A percentile compares a stretch with the other conserved stretches of the same genome.
Evolutionary conservation across 495 filamentous ascomycete genomes (phyloP).

Genomic region (Pyrenula aspistea): DNA sequence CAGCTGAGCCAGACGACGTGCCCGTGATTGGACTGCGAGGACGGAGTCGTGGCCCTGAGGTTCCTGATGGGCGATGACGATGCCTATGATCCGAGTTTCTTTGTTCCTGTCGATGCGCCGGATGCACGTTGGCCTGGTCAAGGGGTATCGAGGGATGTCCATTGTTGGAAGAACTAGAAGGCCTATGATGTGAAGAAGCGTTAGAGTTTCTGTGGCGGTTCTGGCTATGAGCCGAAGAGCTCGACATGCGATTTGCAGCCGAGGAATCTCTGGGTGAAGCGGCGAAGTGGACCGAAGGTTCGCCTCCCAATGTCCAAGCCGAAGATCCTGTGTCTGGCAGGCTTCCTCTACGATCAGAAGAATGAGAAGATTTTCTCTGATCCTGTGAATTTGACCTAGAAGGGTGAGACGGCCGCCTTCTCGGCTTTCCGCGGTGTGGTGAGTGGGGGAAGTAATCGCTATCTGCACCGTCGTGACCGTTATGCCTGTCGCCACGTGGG

Average conservation of each 20-base stretch:
- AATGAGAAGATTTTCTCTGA: not conserved
- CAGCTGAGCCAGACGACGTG: not conserved
- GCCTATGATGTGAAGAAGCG: not conserved
- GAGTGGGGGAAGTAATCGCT: not conserved
- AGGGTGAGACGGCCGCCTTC: not conserved
- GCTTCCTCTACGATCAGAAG: not conserved
- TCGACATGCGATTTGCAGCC: not conserved
- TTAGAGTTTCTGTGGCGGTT: not conserved
- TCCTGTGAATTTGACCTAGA: not conserved
- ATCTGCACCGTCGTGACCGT: not conserved
- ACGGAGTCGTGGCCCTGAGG: not conserved
- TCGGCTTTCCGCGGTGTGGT: not conserved
- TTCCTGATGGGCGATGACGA: not conserved
- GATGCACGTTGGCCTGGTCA: not conserved
- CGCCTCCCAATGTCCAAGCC: not conserved
- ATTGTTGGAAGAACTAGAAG: not conserved
- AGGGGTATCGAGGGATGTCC: not conserved
- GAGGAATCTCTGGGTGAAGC: not conserved
- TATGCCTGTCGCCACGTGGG: not conserved
- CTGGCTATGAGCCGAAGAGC: not conserved
- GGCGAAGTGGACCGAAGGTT: not conserved
- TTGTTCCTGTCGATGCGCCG: not conserved
- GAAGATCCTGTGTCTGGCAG: not conserved
- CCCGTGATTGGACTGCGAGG: not conserved
- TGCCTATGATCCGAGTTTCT: not conserved